phyloP scores from a whole-genome alignment of 805 yeast species.

The Candida ortonii region DNA sequence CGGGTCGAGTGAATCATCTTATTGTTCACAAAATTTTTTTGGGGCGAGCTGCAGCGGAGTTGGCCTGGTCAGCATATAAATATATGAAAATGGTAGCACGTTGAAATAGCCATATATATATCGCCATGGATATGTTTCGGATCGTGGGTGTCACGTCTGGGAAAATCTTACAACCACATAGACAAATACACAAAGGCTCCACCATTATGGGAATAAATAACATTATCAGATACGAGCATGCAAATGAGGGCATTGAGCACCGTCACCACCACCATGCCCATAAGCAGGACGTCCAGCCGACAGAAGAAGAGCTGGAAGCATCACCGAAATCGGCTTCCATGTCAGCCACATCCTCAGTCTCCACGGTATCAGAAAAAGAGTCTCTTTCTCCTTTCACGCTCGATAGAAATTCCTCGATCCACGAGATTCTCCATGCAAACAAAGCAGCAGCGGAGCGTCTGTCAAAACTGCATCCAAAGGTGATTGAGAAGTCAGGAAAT shows the following conservation, averaged over 20 bases:
- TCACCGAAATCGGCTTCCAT: constrained; percentile 7
- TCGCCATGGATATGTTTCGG: too few relatives aligned
- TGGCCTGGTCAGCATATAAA: too few relatives aligned
- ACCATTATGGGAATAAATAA: constrained; percentile 26
- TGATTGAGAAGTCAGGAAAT: constrained; percentile 62
- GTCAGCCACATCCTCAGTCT: constrained; percentile 8
- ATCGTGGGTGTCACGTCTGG: too few relatives aligned
- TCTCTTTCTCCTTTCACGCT: constrained; percentile 39
- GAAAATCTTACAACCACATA: too few relatives aligned
- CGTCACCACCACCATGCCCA: constrained; percentile 13
- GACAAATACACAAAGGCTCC: constrained; percentile 8
- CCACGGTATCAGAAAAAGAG: constrained; percentile 1
- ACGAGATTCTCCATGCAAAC: constrained; percentile 50
- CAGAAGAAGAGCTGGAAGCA: constrained; percentile 1
- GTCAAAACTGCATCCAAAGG: constrained; percentile 49
- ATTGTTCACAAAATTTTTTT: too few relatives aligned
- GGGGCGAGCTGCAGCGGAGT: too few relatives aligned
- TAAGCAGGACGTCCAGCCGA: constrained; percentile 3
- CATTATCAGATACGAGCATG: constrained; percentile 26
- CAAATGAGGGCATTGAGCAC: too few relatives aligned
- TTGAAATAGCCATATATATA: too few relatives aligned
- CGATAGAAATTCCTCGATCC: constrained; percentile 44
- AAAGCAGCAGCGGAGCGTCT: constrained; percentile 44
- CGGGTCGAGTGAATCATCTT: too few relatives aligned
- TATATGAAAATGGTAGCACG: too few relatives aligned